Evolutionary conservation across 805 yeast species (phyloP), one percentile per base, ranked within the genome.

Genomic region (Kockiozyma suomiensis): DNA sequence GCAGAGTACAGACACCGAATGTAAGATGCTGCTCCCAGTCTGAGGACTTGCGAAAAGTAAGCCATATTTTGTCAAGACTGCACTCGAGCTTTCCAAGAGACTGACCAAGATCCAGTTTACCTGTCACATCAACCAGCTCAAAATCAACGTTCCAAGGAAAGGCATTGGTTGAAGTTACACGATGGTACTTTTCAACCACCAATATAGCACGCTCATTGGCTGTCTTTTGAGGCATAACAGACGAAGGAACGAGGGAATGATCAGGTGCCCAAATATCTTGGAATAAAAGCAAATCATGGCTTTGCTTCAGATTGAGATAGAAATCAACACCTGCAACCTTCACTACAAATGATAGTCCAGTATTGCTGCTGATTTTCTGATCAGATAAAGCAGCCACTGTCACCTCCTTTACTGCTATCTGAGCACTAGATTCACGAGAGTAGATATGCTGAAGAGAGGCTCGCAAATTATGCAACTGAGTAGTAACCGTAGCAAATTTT

Each of bases 371-470:
- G 6, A 50, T n/a, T 17, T 48, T 52, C 40, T 46, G 38, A 28
- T 46, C 43, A 7, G 57, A 28, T 21, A 60, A 23, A 19, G 58
- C 56, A 0, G 71, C 68, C 1, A 33, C 49, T 12, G 84, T 69
- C 10, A 86, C 70, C 45, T 79, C 76, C 17, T 82, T 78, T 7
- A 83, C 63, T 1, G 70, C 66, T 30, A 89, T 72, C 2, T 88
- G 85, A 0, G 96, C 96, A 77, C 96, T 90, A 0, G 87, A 81
- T 64, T 90, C 97, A 62, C 96, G 82, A 0, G 98, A 93, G 70
- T 90, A 94, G 15, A 89, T 85, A 72, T 94, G 99, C 69, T 90
- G 97, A 37, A 94, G 75, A 0, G 92, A 85, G 0, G 93, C 88
- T 21, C 82, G 78, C 3, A 90, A 73, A 1, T 82, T 78, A n/a